phyloP scores from a whole-genome alignment of 2,329 filamentous ascomycete species.

The Penicillium digitatum region DNA sequence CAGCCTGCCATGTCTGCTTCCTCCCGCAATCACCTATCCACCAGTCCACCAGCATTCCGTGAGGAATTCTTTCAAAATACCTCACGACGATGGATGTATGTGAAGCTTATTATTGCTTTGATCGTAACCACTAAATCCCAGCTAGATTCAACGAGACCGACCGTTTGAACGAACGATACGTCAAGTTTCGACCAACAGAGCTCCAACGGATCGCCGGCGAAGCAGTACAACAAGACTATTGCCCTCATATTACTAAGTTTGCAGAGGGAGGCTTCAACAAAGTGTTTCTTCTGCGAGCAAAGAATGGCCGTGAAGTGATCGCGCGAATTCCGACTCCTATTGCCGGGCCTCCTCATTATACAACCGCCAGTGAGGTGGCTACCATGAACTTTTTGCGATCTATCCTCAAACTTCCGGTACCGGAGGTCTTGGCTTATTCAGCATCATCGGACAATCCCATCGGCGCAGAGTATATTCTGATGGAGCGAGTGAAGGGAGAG shows the following conservation, averaged over 20 bases:
- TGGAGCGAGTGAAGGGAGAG: constrained; percentile 39
- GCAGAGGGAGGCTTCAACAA: constrained; percentile 30
- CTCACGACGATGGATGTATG: background rate
- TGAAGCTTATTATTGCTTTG: background rate
- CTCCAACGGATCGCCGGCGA: constrained; percentile 22
- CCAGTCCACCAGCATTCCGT: constrained; percentile 4
- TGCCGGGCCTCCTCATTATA: constrained; percentile 26
- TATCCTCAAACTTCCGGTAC: constrained; percentile 36
- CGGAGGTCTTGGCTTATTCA: constrained; percentile 37
- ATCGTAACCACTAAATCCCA: background rate
- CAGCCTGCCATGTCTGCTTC: background rate
- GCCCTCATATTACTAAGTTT: constrained; percentile 20
- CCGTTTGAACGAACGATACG: constrained; percentile 21
- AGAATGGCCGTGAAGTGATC: constrained; percentile 23
- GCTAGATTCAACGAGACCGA: constrained; percentile 20
- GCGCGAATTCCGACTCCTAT: constrained; percentile 30
- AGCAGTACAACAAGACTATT: constrained; percentile 20
- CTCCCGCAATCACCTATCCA: constrained; percentile 6
- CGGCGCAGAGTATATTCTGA: constrained; percentile 44
- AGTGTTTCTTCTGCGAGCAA: constrained; percentile 26
- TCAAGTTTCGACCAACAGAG: constrained; percentile 21
- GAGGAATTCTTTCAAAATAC: constrained; percentile 17
- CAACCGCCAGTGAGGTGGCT: constrained; percentile 29
- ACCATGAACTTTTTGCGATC: constrained; percentile 26
- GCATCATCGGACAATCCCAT: constrained; percentile 35